Conservation (phyloP, 441 rosid species). For the Omphalea diandra region DNA sequence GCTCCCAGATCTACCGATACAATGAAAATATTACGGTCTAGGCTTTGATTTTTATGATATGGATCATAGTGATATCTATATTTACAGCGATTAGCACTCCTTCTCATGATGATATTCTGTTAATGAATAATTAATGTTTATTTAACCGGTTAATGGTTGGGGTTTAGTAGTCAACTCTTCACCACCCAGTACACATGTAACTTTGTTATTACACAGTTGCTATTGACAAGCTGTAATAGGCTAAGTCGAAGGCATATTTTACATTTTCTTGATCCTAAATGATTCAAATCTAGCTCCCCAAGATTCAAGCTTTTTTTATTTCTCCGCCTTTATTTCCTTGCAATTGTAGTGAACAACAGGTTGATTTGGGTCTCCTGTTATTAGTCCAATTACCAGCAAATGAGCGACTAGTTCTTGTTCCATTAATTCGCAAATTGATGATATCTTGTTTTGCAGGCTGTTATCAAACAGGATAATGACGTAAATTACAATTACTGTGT, state of each 20-base stretch:
- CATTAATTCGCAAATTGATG: constrained; percentile 11
- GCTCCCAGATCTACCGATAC: constrained; percentile 17
- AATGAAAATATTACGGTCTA: neutral
- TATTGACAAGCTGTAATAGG: too few species aligned
- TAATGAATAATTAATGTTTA: neutral
- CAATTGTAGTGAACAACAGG: neutral
- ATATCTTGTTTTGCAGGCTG: constrained; percentile 51
- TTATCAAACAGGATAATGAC: constrained; percentile 45
- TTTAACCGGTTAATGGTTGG: neutral
- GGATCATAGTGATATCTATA: neutral
- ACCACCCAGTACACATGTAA: too few species aligned
- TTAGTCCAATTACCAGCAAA: neutral
- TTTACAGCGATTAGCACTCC: neutral
- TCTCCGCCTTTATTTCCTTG: neutral
- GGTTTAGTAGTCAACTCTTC: too few species aligned
- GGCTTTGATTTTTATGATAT: neutral
- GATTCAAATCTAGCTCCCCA: neutral
- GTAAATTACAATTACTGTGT: constrained; percentile 49
- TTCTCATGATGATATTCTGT: neutral
- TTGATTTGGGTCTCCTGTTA: neutral
- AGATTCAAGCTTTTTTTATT: neutral
- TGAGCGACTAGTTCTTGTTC: constrained; percentile 3
- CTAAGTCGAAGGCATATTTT: too few species aligned
- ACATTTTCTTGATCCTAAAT: too few species aligned
- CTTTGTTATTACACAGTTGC: too few species aligned